Base-by-base conservation (phyloP, 106 monocot genomes). In the Ottelia alismoides region DNA sequence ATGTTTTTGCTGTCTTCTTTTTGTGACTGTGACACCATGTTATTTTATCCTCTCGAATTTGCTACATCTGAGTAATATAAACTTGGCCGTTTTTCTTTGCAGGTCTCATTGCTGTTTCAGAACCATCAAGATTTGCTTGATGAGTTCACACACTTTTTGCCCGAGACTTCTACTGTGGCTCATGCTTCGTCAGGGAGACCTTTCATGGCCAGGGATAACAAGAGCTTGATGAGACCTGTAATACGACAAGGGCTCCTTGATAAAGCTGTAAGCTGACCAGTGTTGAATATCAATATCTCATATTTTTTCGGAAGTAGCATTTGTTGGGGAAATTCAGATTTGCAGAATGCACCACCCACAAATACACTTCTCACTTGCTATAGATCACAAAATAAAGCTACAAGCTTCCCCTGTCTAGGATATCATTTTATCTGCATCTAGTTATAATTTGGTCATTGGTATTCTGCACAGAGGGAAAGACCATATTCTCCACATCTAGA, bases 111-210 rank as follows among this genome's bases (percentile, higher is more conserved):
- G 3, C 78, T 89, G 17, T 98, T 98, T 44, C 62, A 65, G 25
- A 62, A 51, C 40, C 96, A 98, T 56, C 62, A 60, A 55, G 89
- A 98, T 85, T 85, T 98, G 60, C 78, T 98, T 1, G 79, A 88
- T 2, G 96, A 89, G 45, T 98, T 98, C 71, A 89, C 72, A 11
- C 96, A 98, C 62, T 98, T 98, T 54, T 60, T 98, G 64, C 96
- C 96, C 21, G 84, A 98, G 68, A 28, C 53, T 24, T 62, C 62
- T 3, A 45, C 74, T 12, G 31, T 44, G 18, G 68, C 68, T 65
- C 65, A 84, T 58, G 44, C 58, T 30, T 59, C 69, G 18, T 61
- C 70, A 56, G 74, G 64, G 31, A 81, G 76, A 70, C 27, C 49
- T 21, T 60, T 75, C n/a, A 31, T 81, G n/a, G 65, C 73, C 31